Base-by-base conservation (phyloP, 371 early-diverging fungal genomes). In the Rhizopus arrhizus region DNA sequence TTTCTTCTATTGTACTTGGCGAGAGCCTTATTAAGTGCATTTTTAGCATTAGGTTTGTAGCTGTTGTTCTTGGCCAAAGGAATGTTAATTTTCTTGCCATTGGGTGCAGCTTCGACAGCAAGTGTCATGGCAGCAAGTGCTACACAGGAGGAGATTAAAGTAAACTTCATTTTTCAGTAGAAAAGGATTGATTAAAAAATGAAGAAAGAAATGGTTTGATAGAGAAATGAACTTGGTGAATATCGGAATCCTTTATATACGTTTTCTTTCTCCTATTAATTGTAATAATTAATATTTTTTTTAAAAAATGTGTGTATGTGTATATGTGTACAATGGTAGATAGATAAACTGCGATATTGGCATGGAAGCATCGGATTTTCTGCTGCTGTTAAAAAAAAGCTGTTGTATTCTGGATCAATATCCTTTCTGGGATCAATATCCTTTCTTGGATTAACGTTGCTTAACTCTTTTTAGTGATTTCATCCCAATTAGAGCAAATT, bases 1-100 rank as follows among this genome's bases (percentile, higher is more conserved):
- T n/a, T 10, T 33, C 52, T 34, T 45, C 54, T 34, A 12, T 16
- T 38, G 31, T 65, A 72, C 38, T 72, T 72, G 22, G 51, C 57
- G n/a, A 35, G 54, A 28, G 64, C 61, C 35, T 53, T 59, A 9
- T 41, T 46, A 49, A 65, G 56, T 11, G 61, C 61, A 22, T 46
- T 40, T 38, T 54, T 65, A 13, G 64, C 61, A 46, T 55, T 63
- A 32, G 56, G 60, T 29, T 58, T 54, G 16, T 60, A 72, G 32
- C 59, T 22, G 6, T 42, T 54, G 22, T 72, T 72, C 5, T 49
- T 53, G 4, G 58, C 48, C 12, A 72, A 34, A 51, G 61, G 52
- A 42, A 72, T 49, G 10, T 36, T 53, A 29, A 67, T 34, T 29
- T 50, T 60, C 34, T 56, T 45, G 13, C 53, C 54, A 12, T 48